Percentiles rank a stretch among this genome's conserved stretches.
Conservation (phyloP, 2,329 filamentous ascomycete species). For the Emergomyces pasteurianus region DNA sequence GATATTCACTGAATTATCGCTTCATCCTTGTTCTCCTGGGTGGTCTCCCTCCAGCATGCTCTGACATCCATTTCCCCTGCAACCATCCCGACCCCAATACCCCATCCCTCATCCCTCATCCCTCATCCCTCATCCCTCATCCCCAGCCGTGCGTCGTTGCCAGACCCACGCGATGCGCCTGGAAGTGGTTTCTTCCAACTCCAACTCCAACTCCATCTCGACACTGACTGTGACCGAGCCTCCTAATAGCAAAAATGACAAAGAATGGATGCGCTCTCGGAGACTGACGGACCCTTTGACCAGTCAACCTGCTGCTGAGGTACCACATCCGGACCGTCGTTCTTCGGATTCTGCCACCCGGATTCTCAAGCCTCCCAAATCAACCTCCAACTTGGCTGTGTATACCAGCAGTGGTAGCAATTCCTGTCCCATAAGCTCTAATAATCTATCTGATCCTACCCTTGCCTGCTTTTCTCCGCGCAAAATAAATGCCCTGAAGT, state of each 20-base stretch:
- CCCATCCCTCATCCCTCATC: too few relatives aligned
- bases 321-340: slow-evolving; percentile 9
- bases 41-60: background rate
- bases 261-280: slow-evolving; percentile 1
- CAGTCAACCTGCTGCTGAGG: slow-evolving; percentile 2
- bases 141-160: background rate
- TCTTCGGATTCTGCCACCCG: slow-evolving; percentile 5
- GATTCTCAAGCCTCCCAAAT: background rate
- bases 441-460: slow-evolving; percentile 17
- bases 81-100: background rate
- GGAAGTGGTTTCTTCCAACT: background rate
- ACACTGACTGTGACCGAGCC: background rate
- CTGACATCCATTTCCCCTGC: background rate
- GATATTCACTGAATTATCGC: background rate
- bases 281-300: slow-evolving; percentile 4
- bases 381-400: slow-evolving; percentile 5
- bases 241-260: background rate
- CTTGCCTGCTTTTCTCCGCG: slow-evolving; percentile 17
- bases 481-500: slow-evolving; percentile 13
- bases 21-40: background rate
- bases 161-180: slow-evolving; percentile 4
- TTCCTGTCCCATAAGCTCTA: slow-evolving; percentile 14
- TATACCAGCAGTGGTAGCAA: slow-evolving; percentile 1
- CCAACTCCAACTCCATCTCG: slow-evolving; percentile 2
- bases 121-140: background rate